Evolutionary conservation across 345 rosid genomes (phyloP).

Genomic region (Alliaria petiolata): DNA sequence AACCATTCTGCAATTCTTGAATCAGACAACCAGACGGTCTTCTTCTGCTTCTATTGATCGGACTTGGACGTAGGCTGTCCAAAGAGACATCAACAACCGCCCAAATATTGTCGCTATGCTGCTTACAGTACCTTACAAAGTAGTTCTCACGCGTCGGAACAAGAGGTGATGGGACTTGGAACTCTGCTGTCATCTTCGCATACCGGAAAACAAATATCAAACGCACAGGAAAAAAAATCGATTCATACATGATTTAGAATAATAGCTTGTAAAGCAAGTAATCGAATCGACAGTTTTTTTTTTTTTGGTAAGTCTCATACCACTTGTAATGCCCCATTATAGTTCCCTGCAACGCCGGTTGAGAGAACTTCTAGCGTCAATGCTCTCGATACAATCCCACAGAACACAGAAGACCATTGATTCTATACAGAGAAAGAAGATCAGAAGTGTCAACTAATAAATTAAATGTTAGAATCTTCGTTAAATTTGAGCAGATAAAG

Average conservation of each 20-base stretch:
- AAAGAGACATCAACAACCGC: slow-evolving; percentile 93
- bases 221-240: not conserved
- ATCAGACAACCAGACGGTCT: slow-evolving; percentile 95
- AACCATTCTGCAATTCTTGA: slow-evolving; percentile 86
- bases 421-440: slow-evolving; percentile 38
- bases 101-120: slow-evolving; percentile 73
- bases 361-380: slow-evolving; percentile 90
- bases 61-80: slow-evolving; percentile 57
- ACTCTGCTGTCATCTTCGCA: slow-evolving; percentile 87
- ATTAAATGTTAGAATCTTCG: not conserved
- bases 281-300: not conserved
- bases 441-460: not conserved
- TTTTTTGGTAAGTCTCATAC: slow-evolving; percentile 32
- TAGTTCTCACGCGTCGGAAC: slow-evolving; percentile 83
- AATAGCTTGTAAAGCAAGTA: slow-evolving; percentile 24
- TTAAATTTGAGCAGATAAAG: not conserved
- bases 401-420: slow-evolving; percentile 84
- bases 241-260: not conserved
- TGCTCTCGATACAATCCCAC: slow-evolving; percentile 86
- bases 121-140: slow-evolving; percentile 86
- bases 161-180: slow-evolving; percentile 86
- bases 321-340: slow-evolving; percentile 97
- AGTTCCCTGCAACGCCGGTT: slow-evolving; percentile 96
- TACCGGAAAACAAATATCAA: not conserved
- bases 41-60: slow-evolving; percentile 53